A percentile compares a stretch with the other conserved stretches of the same genome.
Conservation (phyloP, 2,329 filamentous ascomycete genomes). For the Gnomoniopsis sp. region DNA sequence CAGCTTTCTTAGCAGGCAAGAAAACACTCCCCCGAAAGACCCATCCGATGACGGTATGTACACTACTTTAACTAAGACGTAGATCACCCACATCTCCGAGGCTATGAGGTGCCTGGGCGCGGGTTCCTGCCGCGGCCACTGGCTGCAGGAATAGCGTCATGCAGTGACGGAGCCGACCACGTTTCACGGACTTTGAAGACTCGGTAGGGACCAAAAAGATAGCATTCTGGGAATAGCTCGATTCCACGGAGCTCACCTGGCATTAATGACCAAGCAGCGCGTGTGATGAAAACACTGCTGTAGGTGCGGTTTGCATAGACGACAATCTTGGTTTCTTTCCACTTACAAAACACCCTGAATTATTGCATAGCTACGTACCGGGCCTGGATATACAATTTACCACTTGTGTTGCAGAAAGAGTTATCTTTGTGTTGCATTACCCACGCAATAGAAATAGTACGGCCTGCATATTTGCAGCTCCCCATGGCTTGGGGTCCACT, state of each 20-base stretch:
- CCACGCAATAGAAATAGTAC: too few species aligned
- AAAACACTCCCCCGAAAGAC: slow-evolving; percentile 4
- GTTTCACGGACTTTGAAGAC: slow-evolving; percentile 8
- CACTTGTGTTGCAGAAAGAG: too few species aligned
- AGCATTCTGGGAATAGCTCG: neutral
- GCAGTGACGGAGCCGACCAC: slow-evolving; percentile 8
- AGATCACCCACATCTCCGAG: neutral
- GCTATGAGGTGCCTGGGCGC: neutral
- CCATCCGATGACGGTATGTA: neutral
- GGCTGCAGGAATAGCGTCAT: neutral
- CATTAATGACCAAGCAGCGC: too few species aligned
- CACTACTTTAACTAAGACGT: neutral
- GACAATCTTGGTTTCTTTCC: too few species aligned
- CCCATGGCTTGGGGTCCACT: neutral
- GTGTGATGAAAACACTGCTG: too few species aligned
- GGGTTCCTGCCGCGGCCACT: neutral
- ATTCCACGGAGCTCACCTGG: neutral
- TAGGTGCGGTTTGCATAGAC: too few species aligned
- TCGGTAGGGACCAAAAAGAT: neutral
- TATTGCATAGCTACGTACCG: too few species aligned
- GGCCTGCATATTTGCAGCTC: neutral
- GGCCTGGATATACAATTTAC: too few species aligned
- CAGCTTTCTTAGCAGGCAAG: neutral
- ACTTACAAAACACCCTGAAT: too few species aligned
- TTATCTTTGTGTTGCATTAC: too few species aligned